A percentile compares a stretch with the other conserved stretches of the same genome.
phyloP scores from a whole-genome alignment of 305 asterid species.

The Plantago rigida region DNA sequence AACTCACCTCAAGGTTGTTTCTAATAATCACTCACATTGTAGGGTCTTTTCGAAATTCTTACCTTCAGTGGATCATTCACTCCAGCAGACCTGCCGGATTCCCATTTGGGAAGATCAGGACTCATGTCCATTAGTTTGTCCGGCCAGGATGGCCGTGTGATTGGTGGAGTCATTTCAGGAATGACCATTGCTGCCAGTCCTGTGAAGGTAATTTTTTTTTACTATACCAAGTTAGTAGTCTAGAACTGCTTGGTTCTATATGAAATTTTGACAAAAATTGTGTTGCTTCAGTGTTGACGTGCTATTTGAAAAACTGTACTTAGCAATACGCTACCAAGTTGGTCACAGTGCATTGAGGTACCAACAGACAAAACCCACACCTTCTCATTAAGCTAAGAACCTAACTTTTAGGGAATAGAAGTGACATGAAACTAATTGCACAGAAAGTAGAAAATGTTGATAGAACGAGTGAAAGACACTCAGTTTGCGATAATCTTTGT shows the following conservation, averaged over 20 bases:
- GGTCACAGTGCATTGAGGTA: no score
- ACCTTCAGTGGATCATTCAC: conserved; percentile 67
- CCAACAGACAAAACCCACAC: no score
- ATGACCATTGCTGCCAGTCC: conserved; percentile 60
- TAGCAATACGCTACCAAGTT: no score
- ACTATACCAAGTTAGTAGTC: not conserved
- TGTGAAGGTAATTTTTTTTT: conserved; percentile 41
- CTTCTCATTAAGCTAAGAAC: no score
- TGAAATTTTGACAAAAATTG: not conserved
- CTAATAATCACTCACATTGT: conserved; percentile 12
- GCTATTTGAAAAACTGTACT: no score
- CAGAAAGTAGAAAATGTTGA: no score
- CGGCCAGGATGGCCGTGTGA: conserved; percentile 74
- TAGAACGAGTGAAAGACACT: not conserved
- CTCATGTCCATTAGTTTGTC: conserved; percentile 65
- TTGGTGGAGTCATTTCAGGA: conserved; percentile 70
- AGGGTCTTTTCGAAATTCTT: conserved; percentile 78
- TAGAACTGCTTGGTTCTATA: no score
- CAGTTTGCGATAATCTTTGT: not conserved
- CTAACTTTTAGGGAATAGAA: no score
- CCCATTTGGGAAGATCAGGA: conserved; percentile 45
- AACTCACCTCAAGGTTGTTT: conserved; percentile 6
- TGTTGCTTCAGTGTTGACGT: not conserved
- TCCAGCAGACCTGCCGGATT: conserved; percentile 51
- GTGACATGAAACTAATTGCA: no score